Conservation (phyloP, 202 grass and related monocot species). For the Sporobolus alterniflorus region DNA sequence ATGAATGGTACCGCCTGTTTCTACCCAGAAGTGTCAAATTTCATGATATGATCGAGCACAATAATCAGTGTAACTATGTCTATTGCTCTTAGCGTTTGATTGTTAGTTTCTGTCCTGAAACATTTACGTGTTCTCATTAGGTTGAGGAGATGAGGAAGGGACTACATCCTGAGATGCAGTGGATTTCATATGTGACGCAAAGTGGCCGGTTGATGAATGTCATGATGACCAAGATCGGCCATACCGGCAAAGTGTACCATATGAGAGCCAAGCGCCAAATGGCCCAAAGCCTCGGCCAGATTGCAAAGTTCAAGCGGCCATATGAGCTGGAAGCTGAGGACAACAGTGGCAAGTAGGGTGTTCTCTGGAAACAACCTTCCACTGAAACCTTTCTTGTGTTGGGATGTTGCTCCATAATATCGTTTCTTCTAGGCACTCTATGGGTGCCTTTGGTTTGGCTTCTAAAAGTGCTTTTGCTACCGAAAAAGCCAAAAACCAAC, state of each 20-base stretch:
- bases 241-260: slow-evolving; percentile 48
- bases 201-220: slow-evolving; percentile 58
- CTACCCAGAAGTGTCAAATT: neutral
- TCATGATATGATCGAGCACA: neutral
- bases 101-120: neutral
- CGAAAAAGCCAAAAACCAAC: too few relatives aligned
- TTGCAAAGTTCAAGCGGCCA: slow-evolving; percentile 60
- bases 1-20: neutral
- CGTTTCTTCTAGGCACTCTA: neutral
- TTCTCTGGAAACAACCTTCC: neutral
- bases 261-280: slow-evolving; percentile 54
- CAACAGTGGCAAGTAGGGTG: slow-evolving; percentile 8
- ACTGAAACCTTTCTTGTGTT: neutral
- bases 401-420: neutral
- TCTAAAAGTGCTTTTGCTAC: too few relatives aligned
- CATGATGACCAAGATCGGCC: slow-evolving; percentile 54
- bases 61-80: neutral
- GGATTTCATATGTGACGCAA: slow-evolving; percentile 64
- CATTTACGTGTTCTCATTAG: neutral
- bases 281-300: slow-evolving; percentile 45
- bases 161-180: slow-evolving; percentile 67
- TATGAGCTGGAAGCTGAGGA: slow-evolving; percentile 44
- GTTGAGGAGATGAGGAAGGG: slow-evolving; percentile 57
- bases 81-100: neutral
- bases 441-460: too few relatives aligned